Conservation (phyloP, 2,329 filamentous ascomycete genomes). For the Fusarium chlamydosporum region DNA sequence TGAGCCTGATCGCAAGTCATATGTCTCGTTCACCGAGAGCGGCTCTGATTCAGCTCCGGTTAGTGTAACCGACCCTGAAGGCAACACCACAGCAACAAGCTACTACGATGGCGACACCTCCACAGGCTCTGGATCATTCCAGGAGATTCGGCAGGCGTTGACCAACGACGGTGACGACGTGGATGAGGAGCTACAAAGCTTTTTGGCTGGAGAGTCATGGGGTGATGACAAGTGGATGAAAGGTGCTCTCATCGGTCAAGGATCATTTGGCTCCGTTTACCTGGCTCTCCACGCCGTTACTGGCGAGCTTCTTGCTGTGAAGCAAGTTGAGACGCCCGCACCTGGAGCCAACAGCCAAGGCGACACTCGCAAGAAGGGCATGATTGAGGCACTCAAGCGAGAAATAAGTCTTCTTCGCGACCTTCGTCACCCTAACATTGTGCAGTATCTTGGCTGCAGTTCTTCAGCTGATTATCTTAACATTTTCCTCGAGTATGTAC, state of each 20-base stretch:
- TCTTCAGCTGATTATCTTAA: slow-evolving; percentile 93
- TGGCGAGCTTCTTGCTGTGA: slow-evolving; percentile 96
- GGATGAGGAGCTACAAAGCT: slow-evolving; percentile 90
- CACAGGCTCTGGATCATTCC: slow-evolving; percentile 79
- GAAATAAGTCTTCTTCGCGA: slow-evolving; percentile 96
- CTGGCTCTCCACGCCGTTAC: slow-evolving; percentile 95
- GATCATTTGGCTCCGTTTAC: slow-evolving; percentile 96
- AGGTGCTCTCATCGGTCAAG: slow-evolving; percentile 95
- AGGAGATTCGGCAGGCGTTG: slow-evolving; percentile 86
- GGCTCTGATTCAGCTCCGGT: slow-evolving; percentile 78
- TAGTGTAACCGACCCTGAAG: slow-evolving; percentile 82
- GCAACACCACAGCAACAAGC: slow-evolving; percentile 77
- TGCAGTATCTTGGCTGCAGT: slow-evolving; percentile 96
- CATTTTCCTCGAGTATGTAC: slow-evolving; percentile 99
- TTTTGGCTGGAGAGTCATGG: slow-evolving; percentile 93
- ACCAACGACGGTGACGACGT: slow-evolving; percentile 92
- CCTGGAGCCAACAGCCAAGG: slow-evolving; percentile 82
- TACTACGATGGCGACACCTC: slow-evolving; percentile 88
- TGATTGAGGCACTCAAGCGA: slow-evolving; percentile 97
- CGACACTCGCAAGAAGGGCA: slow-evolving; percentile 94
- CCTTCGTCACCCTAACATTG: slow-evolving; percentile 95
- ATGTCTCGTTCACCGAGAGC: slow-evolving; percentile 88
- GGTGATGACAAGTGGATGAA: slow-evolving; percentile 99
- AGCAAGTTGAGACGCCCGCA: slow-evolving; percentile 93
- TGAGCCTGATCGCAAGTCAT: slow-evolving; percentile 93